phyloP scores from a whole-genome alignment of 345 rosid genomes.

The Gossypium raimondii region DNA sequence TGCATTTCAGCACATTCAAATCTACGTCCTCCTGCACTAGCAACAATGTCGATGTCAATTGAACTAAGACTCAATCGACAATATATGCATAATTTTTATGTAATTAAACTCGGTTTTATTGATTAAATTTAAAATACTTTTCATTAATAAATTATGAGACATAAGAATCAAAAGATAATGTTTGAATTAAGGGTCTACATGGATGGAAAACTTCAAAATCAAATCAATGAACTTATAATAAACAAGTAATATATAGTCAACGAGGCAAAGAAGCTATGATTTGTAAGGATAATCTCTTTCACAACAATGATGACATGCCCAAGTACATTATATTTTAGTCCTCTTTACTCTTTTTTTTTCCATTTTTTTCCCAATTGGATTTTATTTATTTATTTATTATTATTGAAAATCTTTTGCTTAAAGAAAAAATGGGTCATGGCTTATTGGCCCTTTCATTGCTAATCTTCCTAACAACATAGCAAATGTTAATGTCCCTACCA shows the following conservation, averaged over 20 bases:
- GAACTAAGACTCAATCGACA: too few species aligned
- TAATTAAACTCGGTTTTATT: too few species aligned
- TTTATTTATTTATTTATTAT: neutral
- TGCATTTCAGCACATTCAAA: too few species aligned
- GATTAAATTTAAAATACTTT: too few species aligned
- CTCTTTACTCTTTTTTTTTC: too few species aligned
- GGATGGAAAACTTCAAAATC: neutral
- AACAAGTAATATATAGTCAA: neutral
- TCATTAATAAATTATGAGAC: neutral
- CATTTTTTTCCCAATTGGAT: neutral
- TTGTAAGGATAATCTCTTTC: slow-evolving; percentile 13
- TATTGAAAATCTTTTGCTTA: slow-evolving; percentile 3
- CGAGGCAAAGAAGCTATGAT: neutral
- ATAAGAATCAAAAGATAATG: slow-evolving; percentile 1
- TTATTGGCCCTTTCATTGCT: neutral
- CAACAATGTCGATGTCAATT: too few species aligned
- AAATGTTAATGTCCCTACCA: neutral
- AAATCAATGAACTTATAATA: neutral
- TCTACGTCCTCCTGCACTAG: too few species aligned
- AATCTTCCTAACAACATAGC: neutral
- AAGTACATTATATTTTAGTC: neutral
- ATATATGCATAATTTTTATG: too few species aligned
- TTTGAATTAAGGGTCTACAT: slow-evolving; percentile 3
- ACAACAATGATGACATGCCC: neutral
- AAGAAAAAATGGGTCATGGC: slow-evolving; percentile 2